Conservation (phyloP, 768 basidiomycete species). For the Cyclocybe cylindracea region DNA sequence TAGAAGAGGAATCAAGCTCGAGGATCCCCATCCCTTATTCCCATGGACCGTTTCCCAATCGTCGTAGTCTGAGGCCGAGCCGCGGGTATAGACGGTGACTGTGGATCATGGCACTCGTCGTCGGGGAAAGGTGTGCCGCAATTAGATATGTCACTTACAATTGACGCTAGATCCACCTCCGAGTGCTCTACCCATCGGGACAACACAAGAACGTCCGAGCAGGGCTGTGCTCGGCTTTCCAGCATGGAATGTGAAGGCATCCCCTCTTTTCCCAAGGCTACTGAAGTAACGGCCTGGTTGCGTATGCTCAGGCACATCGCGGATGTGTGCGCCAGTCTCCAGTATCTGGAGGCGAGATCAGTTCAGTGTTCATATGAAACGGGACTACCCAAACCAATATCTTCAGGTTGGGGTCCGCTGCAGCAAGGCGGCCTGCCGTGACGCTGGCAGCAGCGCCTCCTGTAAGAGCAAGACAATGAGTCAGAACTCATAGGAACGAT, state of each 20-base stretch:
- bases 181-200: constrained; percentile 49
- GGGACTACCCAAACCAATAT: constrained; percentile 42
- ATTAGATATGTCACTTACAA: constrained; percentile 34
- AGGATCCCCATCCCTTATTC: constrained; percentile 63
- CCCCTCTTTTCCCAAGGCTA: constrained; percentile 37
- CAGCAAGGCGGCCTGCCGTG: constrained; percentile 53
- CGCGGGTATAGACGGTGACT: constrained; percentile 60
- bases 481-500: background rate
- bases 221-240: constrained; percentile 43
- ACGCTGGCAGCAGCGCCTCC: constrained; percentile 60
- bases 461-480: constrained; percentile 10
- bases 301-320: constrained; percentile 43
- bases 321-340: constrained; percentile 57
- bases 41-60: constrained; percentile 53
- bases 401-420: constrained; percentile 51
- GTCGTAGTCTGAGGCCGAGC: constrained; percentile 64
- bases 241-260: constrained; percentile 45
- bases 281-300: constrained; percentile 54
- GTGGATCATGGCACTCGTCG: background rate
- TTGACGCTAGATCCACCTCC: constrained; percentile 70
- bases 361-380: background rate
- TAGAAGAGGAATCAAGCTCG: constrained; percentile 55
- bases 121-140: background rate
- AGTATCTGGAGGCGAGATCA: constrained; percentile 36
- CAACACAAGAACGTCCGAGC: constrained; percentile 43